Conservation (phyloP, 208 protist genomes). For the Acanthamoeba rhysodes region DNA sequence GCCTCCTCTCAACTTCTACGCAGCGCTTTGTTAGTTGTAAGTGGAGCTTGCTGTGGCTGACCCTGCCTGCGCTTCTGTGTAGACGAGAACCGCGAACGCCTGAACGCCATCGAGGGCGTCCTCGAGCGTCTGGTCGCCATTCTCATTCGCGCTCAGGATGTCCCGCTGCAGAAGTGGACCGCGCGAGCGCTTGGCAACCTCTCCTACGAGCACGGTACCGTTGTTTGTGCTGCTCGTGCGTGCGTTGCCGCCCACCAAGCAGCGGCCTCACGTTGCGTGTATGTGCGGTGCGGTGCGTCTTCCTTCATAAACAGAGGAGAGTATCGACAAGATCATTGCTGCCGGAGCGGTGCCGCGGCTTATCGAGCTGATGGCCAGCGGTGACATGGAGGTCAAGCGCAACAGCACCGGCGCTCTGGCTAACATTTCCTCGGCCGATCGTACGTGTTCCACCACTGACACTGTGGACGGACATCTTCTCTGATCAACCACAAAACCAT, state of each 20-base stretch:
- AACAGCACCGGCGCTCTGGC: slow-evolving; percentile 71
- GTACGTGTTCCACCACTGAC: not conserved
- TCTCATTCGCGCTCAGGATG: not conserved
- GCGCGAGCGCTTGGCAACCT: slow-evolving; percentile 69
- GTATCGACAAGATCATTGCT: slow-evolving; percentile 58
- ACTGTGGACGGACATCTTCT: not conserved
- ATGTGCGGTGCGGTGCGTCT: no score
- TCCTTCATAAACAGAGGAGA: not conserved
- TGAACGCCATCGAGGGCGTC: slow-evolving; percentile 8
- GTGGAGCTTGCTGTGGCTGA: no score
- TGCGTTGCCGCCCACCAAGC: not conserved
- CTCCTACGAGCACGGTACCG: slow-evolving; percentile 60
- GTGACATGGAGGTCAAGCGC: slow-evolving; percentile 56
- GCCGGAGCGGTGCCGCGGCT: not conserved
- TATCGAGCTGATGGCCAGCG: slow-evolving; percentile 14
- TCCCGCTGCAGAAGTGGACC: slow-evolving; percentile 62
- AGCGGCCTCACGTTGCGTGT: not conserved
- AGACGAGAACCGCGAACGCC: slow-evolving; percentile 54
- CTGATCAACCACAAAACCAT: not conserved
- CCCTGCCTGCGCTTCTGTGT: not conserved
- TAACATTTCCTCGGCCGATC: slow-evolving; percentile 40
- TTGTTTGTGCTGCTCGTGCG: not conserved
- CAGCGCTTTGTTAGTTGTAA: no score
- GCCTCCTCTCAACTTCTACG: not conserved
- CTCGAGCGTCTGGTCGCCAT: slow-evolving; percentile 64